These are phyloP conservation scores for Oryza glaberrima DNA, from an alignment of 176 grass and related monocot genomes.

Conservation along the genomic window DNA sequence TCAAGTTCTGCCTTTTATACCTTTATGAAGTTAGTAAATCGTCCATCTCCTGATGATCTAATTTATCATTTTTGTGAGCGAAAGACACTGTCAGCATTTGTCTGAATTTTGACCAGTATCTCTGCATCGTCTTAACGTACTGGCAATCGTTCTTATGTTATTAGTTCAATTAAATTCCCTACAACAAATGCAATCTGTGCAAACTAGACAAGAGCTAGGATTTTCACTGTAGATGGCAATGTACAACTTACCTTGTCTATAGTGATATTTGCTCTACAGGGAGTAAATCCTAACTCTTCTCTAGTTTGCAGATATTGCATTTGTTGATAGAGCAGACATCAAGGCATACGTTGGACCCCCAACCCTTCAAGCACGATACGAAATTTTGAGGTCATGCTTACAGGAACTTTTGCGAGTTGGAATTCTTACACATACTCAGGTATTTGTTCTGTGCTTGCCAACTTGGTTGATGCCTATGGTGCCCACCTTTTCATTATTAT, in stretches of 20 bases:
- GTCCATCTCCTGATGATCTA: neutral
- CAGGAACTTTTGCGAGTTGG: constrained; percentile 90
- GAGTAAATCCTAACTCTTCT: constrained; percentile 40
- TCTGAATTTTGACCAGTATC: neutral
- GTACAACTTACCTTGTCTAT: too few species aligned
- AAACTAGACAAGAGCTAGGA: constrained; percentile 51
- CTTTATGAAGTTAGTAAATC: constrained; percentile 21
- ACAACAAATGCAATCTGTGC: constrained; percentile 93
- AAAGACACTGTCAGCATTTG: neutral
- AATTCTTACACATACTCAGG: constrained; percentile 72
- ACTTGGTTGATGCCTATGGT: neutral
- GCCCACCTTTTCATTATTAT: neutral
- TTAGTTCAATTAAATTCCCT: constrained; percentile 21
- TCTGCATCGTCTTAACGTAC: constrained; percentile 15
- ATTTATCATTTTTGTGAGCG: neutral
- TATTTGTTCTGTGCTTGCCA: constrained; percentile 37
- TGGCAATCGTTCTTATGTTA: neutral
- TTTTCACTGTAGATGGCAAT: constrained; percentile 23
- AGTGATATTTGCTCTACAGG: constrained; percentile 6
- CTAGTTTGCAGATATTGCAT: constrained; percentile 87
- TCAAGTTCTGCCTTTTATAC: constrained; percentile 32
- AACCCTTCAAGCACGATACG: constrained; percentile 86
- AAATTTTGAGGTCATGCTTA: constrained; percentile 94
- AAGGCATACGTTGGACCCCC: constrained; percentile 98
- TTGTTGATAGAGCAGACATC: constrained; percentile 98